Conservation (phyloP, 192 early-diverging fungal genomes). For the Backusella liffmaniae region DNA sequence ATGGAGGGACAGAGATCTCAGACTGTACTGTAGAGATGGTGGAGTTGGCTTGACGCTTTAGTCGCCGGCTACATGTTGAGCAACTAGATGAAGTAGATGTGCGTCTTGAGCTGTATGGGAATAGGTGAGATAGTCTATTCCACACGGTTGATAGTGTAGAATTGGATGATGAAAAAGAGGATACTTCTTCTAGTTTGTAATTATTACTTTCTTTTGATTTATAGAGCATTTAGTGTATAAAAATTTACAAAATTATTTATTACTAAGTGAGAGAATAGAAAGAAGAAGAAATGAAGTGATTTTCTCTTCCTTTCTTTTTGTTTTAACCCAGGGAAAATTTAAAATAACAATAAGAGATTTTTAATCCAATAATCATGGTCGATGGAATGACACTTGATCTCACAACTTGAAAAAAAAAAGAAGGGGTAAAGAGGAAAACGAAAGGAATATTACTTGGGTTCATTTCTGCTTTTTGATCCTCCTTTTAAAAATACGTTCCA, state of each 20-base stretch:
- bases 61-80: neutral
- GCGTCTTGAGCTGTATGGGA: neutral
- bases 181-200: neutral
- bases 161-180: neutral
- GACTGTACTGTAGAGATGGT: neutral
- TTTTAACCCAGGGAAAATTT: slow-evolving; percentile 1
- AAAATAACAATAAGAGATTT: neutral
- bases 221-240: neutral
- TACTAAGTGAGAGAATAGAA: neutral
- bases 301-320: neutral
- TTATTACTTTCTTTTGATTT: neutral
- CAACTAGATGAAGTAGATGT: neutral
- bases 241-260: neutral
- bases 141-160: neutral
- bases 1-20: slow-evolving; percentile 20
- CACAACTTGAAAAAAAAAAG: neutral
- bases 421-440: neutral
- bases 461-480: neutral
- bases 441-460: neutral
- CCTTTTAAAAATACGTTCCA: neutral
- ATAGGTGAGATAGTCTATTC: slow-evolving; percentile 7
- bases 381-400: neutral
- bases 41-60: neutral
- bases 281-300: neutral
- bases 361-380: neutral